Base-by-base conservation (phyloP, 129 eudicot species). In the Lactuca saligna region DNA sequence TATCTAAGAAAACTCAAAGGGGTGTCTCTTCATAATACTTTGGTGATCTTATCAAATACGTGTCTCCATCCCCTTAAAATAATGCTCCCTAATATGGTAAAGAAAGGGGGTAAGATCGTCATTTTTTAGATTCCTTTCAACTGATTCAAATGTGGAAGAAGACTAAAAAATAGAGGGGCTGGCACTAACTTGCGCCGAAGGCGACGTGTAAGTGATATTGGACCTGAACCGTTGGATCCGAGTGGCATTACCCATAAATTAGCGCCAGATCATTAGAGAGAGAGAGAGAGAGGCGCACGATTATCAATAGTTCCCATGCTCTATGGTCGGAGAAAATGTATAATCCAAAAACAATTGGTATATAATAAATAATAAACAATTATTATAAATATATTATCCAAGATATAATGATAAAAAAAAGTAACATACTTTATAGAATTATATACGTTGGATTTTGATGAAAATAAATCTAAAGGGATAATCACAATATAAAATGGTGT, bases 251-350 rank as follows among this genome's bases (percentile, higher is more conserved):
- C 51, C 48, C 66, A 48, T 14, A 76, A 70, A 73, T 72, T 53
- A 54, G 80, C 72, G 89, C 76, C 82, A 70, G 82, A 75, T 83
- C 51, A 78, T 57, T 33, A 57, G 65, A 74, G 57, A 73, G 63
- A 63, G 57, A 73, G 63, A 63, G 60, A 35, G 59, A 70, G 65
- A 75, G 54, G 57, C 68, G 49, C 60, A 48, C 53, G 69, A 66
- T 71, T 67, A 73, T 50, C 72, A 71, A 63, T 66, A 71, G 75
- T 68, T 57, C 72, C 91, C 96, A 88, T 82, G 62, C 88, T 76
- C 71, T n/a, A 54, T 68, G 86, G 88, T 85, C 87, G 88, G 84
- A 73, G 31, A 68, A 69, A 76, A 53, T 66, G 34, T 25, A 25
- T 73, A 3, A 57, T 39, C 3, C 46, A 65, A 32, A 7, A 33